A percentile compares a stretch with the other conserved stretches of the same genome.
Evolutionary conservation across 208 protist genomes (phyloP).

Genomic region (Naegleria lovaniensis): DNA sequence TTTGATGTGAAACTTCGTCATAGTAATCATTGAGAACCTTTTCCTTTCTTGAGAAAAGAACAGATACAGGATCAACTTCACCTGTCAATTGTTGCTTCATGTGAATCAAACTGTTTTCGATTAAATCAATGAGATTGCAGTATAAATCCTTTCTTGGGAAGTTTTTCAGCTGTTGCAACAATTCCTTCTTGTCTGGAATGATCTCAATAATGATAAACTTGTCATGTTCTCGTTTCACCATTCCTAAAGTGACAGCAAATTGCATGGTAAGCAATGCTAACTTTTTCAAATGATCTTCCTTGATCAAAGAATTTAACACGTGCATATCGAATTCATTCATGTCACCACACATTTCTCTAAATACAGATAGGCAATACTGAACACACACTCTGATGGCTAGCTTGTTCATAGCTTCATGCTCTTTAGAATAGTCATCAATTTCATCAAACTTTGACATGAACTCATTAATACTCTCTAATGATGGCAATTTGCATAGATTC

Average conservation of each 20-base stretch:
- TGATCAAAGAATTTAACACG: neutral
- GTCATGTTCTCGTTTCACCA: neutral
- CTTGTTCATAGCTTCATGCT: neutral
- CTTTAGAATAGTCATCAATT: neutral
- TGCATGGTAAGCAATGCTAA: neutral
- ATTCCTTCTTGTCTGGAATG: neutral
- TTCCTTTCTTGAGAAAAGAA: neutral
- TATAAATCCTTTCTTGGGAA: neutral
- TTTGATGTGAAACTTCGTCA: neutral
- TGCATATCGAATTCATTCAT: neutral
- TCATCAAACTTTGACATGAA: neutral
- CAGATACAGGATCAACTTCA: neutral
- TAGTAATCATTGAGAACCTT: neutral
- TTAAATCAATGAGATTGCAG: neutral
- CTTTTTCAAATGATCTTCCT: neutral
- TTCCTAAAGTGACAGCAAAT: neutral
- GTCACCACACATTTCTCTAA: neutral
- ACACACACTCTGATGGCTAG: neutral
- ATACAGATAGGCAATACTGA: neutral
- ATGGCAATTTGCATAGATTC: neutral
- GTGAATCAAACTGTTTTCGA: neutral
- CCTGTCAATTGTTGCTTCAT: neutral
- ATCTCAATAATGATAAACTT: neutral
- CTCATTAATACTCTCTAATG: neutral
- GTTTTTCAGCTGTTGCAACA: neutral